Percentiles rank a stretch among this genome's conserved stretches.
These are phyloP conservation scores for Artemisia princeps DNA, from an alignment of 140 eudicot species.

Conservation along the genomic window DNA sequence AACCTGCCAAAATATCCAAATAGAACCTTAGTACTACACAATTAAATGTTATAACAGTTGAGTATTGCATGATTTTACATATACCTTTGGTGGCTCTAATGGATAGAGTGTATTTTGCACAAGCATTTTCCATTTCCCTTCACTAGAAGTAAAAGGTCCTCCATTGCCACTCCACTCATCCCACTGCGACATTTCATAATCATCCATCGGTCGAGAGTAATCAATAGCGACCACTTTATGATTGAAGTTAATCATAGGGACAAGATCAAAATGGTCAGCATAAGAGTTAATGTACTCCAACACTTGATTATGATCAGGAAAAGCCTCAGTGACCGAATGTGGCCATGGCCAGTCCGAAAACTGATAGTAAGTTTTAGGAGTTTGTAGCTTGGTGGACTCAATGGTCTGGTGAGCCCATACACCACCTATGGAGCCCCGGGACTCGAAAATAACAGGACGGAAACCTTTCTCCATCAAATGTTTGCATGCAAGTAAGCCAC, in stretches of 20 bases:
- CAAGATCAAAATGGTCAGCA: constrained; percentile 28
- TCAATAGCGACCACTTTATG: constrained; percentile 32
- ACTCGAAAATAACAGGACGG: constrained; percentile 36
- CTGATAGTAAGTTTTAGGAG: constrained; percentile 33
- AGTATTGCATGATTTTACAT: not conserved
- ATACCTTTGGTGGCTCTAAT: constrained; percentile 23
- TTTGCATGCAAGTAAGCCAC: constrained; percentile 54
- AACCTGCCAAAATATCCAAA: constrained; percentile 26
- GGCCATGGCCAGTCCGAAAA: constrained; percentile 54
- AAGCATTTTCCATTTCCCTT: constrained; percentile 40
- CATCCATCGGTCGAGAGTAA: constrained; percentile 23
- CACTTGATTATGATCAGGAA: constrained; percentile 40
- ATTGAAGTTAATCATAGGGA: constrained; percentile 28
- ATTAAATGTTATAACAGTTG: too few species aligned
- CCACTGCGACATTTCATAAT: constrained; percentile 21
- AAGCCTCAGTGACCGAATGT: constrained; percentile 19
- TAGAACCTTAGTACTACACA: not conserved
- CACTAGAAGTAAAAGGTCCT: constrained; percentile 28
- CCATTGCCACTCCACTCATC: constrained; percentile 45
- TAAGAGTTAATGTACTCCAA: constrained; percentile 34
- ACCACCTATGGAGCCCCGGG: constrained; percentile 35
- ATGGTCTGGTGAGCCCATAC: constrained; percentile 41
- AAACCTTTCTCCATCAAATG: constrained; percentile 37
- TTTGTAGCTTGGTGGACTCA: constrained; percentile 47
- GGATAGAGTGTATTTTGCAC: constrained; percentile 27